A percentile compares a stretch with the other conserved stretches of the same genome.
Conservation (phyloP, 805 yeast species). For the Myxozyma monticola region DNA sequence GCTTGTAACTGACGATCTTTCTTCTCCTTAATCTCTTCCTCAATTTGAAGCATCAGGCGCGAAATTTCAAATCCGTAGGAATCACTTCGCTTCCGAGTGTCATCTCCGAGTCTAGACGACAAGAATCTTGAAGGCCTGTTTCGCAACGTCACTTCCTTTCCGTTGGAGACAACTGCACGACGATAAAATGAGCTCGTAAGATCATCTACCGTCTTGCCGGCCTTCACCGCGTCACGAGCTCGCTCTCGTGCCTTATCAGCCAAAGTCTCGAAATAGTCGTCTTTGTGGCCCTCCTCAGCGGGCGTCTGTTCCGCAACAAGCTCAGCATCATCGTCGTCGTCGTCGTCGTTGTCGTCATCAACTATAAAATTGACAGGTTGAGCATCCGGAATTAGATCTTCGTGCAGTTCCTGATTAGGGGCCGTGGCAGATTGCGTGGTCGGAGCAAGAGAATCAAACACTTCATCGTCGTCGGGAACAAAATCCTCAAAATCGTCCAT, state of each 20-base stretch:
- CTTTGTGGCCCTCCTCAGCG: no score
- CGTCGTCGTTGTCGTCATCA: constrained; percentile 1
- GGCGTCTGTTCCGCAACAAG: no score
- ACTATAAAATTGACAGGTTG: background rate
- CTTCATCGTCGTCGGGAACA: background rate
- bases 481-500: background rate
- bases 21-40: constrained; percentile 8
- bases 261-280: no score
- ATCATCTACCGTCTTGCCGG: background rate
- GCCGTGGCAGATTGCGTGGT: no score
- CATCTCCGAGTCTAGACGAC: no score
- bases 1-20: background rate
- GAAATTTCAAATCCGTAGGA: constrained; percentile 16
- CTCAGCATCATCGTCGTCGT: background rate
- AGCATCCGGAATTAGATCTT: no score
- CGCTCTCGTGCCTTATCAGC: background rate
- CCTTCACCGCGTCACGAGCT: background rate
- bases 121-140: constrained; percentile 6
- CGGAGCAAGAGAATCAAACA: background rate
- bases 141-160: constrained; percentile 7
- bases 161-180: constrained; percentile 8
- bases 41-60: constrained; percentile 20
- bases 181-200: constrained; percentile 10
- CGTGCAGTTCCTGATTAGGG: no score
- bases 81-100: background rate